phyloP scores from a whole-genome alignment of 495 filamentous ascomycete genomes.

The Xylaria sp. region DNA sequence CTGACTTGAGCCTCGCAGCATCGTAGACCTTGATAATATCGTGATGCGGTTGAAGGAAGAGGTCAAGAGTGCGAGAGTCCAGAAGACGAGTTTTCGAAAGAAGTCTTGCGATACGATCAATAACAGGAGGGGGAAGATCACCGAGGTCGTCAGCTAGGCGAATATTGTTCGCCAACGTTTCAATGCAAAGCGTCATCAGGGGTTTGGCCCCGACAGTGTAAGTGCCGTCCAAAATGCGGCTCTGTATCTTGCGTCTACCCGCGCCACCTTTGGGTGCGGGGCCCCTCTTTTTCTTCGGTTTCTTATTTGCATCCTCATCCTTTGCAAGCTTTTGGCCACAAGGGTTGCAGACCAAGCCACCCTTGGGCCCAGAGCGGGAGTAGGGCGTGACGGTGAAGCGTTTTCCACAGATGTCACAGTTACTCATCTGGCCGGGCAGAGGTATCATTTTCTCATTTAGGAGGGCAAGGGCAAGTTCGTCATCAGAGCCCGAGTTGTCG shows the following conservation, averaged over 20 bases:
- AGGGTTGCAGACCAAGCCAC: constrained; percentile 81
- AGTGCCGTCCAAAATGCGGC: constrained; percentile 78
- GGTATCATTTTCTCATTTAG: constrained; percentile 69
- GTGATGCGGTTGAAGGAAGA: constrained; percentile 76
- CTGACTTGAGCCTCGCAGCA: constrained; percentile 71
- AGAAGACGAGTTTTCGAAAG: constrained; percentile 80
- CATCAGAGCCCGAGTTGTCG: constrained; percentile 55
- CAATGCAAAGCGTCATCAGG: constrained; percentile 79
- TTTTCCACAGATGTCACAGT: constrained; percentile 84
- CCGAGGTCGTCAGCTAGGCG: constrained; percentile 83
- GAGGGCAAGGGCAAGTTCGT: constrained; percentile 60
- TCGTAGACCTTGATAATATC: constrained; percentile 80
- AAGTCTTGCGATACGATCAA: constrained; percentile 80
- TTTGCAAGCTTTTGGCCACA: constrained; percentile 81
- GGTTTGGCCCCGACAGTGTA: constrained; percentile 72
- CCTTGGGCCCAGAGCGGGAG: constrained; percentile 78
- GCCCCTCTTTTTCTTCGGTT: constrained; percentile 53
- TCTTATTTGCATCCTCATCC: constrained; percentile 69
- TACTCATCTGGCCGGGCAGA: constrained; percentile 83
- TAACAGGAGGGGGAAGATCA: constrained; percentile 69
- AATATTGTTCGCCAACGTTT: constrained; percentile 84
- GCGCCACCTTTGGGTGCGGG: constrained; percentile 48
- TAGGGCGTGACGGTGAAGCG: constrained; percentile 96
- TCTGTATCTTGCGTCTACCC: constrained; percentile 73
- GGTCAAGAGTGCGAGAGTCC: constrained; percentile 69